Conservation (phyloP, 2,329 filamentous ascomycete genomes). For the Exophiala sideris region DNA sequence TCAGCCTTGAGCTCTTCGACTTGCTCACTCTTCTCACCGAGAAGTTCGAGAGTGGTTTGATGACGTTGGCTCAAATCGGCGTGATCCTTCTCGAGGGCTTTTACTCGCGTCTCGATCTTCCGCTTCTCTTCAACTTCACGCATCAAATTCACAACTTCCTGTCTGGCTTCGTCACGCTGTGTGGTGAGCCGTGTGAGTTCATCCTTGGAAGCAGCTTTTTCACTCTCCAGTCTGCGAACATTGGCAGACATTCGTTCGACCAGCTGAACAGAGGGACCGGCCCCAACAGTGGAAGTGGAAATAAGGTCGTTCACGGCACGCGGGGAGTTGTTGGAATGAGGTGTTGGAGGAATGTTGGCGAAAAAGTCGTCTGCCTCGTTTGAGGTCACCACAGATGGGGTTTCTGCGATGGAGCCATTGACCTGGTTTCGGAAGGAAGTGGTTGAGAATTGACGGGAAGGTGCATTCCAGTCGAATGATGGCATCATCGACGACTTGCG, state of each 20-base stretch:
- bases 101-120: conserved; percentile 57
- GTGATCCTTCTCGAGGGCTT: conserved; percentile 66
- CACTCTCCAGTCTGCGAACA: conserved; percentile 83
- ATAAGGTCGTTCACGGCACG: conserved; percentile 78
- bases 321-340: conserved; percentile 38
- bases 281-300: conserved; percentile 82
- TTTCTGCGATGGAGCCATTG: conserved; percentile 40
- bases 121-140: conserved; percentile 74
- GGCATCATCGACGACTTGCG: conserved; percentile 40
- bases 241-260: conserved; percentile 95
- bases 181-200: conserved; percentile 73
- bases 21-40: conserved; percentile 94
- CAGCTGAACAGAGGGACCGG: conserved; percentile 88
- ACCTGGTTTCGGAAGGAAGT: conserved; percentile 37
- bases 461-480: conserved; percentile 37
- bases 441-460: conserved; percentile 48
- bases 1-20: conserved; percentile 88
- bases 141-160: conserved; percentile 88
- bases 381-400: conserved; percentile 45
- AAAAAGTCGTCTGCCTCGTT: conserved; percentile 50
- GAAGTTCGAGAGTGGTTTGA: conserved; percentile 85
- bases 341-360: conserved; percentile 33
- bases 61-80: conserved; percentile 71
- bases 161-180: conserved; percentile 90
- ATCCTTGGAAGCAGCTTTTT: conserved; percentile 84